Evolutionary conservation across 306 rosid genomes (phyloP).

Genomic region (Pterocarpus santalinus): DNA sequence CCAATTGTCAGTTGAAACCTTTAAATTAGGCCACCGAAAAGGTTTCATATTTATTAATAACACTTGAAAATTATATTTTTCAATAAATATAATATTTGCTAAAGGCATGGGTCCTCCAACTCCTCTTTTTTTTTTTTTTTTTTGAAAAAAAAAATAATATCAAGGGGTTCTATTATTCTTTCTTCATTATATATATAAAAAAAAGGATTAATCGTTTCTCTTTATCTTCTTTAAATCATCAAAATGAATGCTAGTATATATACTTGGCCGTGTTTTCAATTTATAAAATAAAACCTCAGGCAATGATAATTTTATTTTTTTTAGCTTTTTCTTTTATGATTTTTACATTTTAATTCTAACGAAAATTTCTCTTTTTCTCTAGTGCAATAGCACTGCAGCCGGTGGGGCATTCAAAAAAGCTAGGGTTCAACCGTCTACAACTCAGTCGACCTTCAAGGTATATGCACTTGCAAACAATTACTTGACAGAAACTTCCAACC

Average conservation of each 20-base stretch:
- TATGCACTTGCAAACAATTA: neutral
- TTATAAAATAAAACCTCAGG: no score
- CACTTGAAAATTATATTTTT: neutral
- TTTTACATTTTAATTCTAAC: no score
- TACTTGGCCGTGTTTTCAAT: no score
- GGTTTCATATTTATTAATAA: neutral
- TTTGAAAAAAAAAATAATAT: neutral
- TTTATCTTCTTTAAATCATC: conserved; percentile 23
- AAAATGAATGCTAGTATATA: neutral
- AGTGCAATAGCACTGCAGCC: conserved; percentile 76
- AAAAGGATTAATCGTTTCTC: conserved; percentile 13
- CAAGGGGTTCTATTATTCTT: neutral
- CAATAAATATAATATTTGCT: no score
- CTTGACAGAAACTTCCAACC: no score
- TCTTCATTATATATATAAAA: neutral
- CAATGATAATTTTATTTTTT: no score
- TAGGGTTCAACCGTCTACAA: conserved; percentile 75
- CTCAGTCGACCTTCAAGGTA: conserved; percentile 78
- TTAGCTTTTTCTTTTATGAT: no score
- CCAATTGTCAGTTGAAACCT: neutral
- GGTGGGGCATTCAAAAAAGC: conserved; percentile 86
- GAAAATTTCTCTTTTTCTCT: neutral
- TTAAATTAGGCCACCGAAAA: no score
- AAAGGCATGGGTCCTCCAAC: neutral
- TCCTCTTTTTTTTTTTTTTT: neutral